Evolutionary conservation across 768 basidiomycete species (phyloP).

Genomic region (Chalciporus piperatus): DNA sequence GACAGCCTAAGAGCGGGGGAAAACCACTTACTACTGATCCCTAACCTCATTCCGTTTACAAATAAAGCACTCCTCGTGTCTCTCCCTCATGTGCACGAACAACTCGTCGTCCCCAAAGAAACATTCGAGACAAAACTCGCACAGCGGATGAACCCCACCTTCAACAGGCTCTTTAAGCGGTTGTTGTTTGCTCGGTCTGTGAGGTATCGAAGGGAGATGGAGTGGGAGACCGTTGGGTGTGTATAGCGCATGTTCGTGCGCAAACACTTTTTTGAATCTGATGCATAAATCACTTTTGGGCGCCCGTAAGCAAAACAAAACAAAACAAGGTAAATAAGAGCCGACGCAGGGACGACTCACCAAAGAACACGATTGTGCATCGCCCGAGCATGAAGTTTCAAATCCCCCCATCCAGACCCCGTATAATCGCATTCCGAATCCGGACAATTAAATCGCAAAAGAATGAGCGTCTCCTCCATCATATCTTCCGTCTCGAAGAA

Average conservation of each 20-base stretch:
- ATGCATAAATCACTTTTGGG: slow-evolving; percentile 76
- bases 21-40: slow-evolving; percentile 76
- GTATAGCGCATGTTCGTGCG: slow-evolving; percentile 92
- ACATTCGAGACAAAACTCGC: slow-evolving; percentile 89
- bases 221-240: slow-evolving; percentile 56
- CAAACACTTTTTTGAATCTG: slow-evolving; percentile 87
- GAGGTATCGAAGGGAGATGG: slow-evolving; percentile 75
- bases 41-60: slow-evolving; percentile 80
- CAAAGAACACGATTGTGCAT: slow-evolving; percentile 79
- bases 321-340: too few species aligned
- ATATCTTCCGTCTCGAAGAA: slow-evolving; percentile 88
- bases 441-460: slow-evolving; percentile 95
- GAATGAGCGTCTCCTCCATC: slow-evolving; percentile 91
- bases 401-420: slow-evolving; percentile 84
- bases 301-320: too few species aligned
- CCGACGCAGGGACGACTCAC: too few species aligned
- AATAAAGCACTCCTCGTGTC: slow-evolving; percentile 94
- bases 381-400: slow-evolving; percentile 80
- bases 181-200: slow-evolving; percentile 38
- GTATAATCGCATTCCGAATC: slow-evolving; percentile 79
- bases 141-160: slow-evolving; percentile 73
- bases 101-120: slow-evolving; percentile 93
- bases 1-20: neutral
- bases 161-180: slow-evolving; percentile 56
- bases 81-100: slow-evolving; percentile 89